These are phyloP conservation scores for Reutealis trisperma DNA, from an alignment of 345 rosid species.

Conservation along the genomic window DNA sequence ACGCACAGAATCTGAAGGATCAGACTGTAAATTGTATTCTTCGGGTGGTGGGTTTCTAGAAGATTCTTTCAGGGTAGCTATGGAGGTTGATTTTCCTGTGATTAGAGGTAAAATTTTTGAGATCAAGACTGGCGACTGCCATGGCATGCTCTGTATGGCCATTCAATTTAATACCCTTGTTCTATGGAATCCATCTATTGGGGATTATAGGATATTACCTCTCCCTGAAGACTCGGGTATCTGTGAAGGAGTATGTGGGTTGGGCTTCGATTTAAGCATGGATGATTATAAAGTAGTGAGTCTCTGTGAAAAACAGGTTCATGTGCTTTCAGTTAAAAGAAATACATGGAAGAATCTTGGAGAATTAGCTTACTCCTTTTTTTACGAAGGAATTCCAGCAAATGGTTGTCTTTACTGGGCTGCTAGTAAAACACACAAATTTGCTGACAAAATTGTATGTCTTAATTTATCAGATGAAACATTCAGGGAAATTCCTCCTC, in stretches of 20 bases:
- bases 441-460: not conserved
- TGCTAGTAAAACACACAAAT: not conserved
- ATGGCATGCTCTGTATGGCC: slow-evolving; percentile 15
- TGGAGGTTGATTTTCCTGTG: not conserved
- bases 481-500: not conserved
- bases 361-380: not conserved
- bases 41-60: not conserved
- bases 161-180: not conserved
- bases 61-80: not conserved
- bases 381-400: not conserved
- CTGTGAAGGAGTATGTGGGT: slow-evolving; percentile 2
- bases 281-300: slow-evolving; percentile 18
- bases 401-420: slow-evolving; percentile 16
- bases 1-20: not conserved
- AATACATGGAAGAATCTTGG: slow-evolving; percentile 12
- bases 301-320: not conserved
- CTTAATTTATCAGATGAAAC: slow-evolving; percentile 5
- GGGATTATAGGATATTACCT: slow-evolving; percentile 2
- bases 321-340: slow-evolving; percentile 9
- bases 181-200: slow-evolving; percentile 11
- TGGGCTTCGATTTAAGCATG: slow-evolving; percentile 9
- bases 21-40: not conserved
- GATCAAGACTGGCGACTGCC: slow-evolving; percentile 6
- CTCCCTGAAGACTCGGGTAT: not conserved
- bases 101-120: not conserved